phyloP scores from a whole-genome alignment of 352 stramenopile species.

The Phytophthora boehmeriae region DNA sequence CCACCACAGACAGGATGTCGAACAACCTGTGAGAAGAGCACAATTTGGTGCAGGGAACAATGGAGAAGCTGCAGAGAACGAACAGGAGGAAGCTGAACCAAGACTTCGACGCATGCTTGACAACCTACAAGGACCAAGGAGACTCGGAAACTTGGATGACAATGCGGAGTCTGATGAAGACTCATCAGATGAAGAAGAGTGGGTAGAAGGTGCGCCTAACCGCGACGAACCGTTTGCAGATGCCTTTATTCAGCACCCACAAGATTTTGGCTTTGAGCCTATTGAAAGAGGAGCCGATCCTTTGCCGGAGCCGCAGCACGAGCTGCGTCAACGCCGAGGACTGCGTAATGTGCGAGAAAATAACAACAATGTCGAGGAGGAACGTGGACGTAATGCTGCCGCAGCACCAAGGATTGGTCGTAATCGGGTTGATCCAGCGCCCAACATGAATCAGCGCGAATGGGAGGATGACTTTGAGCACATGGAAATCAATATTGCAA shows the following conservation, averaged over 20 bases:
- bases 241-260: constrained; percentile 49
- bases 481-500: constrained; percentile 95
- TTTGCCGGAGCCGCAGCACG: constrained; percentile 33
- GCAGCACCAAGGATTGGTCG: constrained; percentile 30
- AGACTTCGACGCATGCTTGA: constrained; percentile 42
- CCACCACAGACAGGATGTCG: constrained; percentile 18
- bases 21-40: constrained; percentile 10
- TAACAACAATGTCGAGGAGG: constrained; percentile 14
- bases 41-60: constrained; percentile 28
- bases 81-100: constrained; percentile 34
- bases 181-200: constrained; percentile 63
- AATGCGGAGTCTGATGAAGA: constrained; percentile 45
- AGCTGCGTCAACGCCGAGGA: constrained; percentile 47
- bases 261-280: constrained; percentile 30
- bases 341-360: constrained; percentile 17
- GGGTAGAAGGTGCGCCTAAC: constrained; percentile 24
- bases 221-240: constrained; percentile 44
- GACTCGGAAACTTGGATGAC: constrained; percentile 48
- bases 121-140: constrained; percentile 34
- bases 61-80: constrained; percentile 22
- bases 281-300: constrained; percentile 25
- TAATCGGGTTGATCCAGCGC: constrained; percentile 43
- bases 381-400: constrained; percentile 21
- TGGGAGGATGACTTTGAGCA: constrained; percentile 92
- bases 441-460: constrained; percentile 56